Conservation (phyloP, 140 eudicot species). For the Stevia rebaudiana region DNA sequence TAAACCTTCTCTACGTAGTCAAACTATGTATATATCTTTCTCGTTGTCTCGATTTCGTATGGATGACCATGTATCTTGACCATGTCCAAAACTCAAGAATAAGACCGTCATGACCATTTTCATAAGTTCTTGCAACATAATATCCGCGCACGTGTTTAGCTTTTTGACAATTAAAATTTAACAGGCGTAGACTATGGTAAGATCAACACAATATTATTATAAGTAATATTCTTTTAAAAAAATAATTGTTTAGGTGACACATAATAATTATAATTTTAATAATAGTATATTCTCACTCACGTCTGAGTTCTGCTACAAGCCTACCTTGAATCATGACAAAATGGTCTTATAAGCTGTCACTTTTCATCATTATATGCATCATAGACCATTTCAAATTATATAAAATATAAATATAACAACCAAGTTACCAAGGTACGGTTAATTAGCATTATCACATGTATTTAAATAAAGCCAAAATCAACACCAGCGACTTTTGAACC, state of each 20-base stretch:
- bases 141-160: neutral
- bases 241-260: too few relatives aligned
- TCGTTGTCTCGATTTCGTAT: too few relatives aligned
- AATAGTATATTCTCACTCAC: neutral
- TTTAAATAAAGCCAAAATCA: too few relatives aligned
- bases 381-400: conserved; percentile 5
- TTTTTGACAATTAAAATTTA: neutral
- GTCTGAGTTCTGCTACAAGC: neutral
- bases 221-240: too few relatives aligned
- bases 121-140: too few relatives aligned
- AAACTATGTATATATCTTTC: too few relatives aligned
- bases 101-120: too few relatives aligned
- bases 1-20: too few relatives aligned
- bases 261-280: neutral
- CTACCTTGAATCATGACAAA: conserved; percentile 12
- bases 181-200: neutral
- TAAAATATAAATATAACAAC: neutral
- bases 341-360: conserved; percentile 9
- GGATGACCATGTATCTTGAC: too few relatives aligned
- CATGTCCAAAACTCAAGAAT: too few relatives aligned
- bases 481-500: too few relatives aligned
- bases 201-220: neutral
- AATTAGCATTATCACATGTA: neutral
- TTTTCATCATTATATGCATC: conserved; percentile 20
- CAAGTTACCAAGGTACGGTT: neutral